Evolutionary conservation across 192 early-diverging fungal genomes (phyloP), one percentile per base, ranked within the genome.

Genomic region (Linnemannia exigua): DNA sequence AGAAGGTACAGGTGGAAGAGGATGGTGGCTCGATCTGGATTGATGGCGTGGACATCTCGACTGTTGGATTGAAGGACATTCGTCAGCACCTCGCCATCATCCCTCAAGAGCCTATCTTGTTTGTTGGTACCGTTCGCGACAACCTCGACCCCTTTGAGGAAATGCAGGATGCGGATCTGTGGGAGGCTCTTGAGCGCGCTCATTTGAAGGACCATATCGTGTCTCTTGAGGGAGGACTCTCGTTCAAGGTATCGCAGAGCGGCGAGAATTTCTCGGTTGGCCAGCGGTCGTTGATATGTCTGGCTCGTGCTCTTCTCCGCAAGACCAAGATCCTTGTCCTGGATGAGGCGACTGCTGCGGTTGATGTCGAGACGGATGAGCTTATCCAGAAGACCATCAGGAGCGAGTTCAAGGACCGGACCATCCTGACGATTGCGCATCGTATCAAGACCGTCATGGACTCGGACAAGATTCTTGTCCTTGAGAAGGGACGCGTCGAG

Each of bases 341-440:
- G 78, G 89, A 90, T 31, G 89, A 90, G 63, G 93, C 79, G 79
- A 92, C 33, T 76, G 92, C 72, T 71, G 84, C 68, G 25, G 81
- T 93, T 31, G 92, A 91, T 46, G 51, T 89, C 14, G 86, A 88
- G 35, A 90, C 87, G 3, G 91, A 90, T 46, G 84, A 79, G 25
- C 44, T 79, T 31, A 80, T 94, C 33, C 91, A 92, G 48, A 87
- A 89, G 33, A 96, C 97, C 0, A 97, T 99, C 69, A 89, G 94
- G 38, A 90, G 91, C 16, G 90, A 93, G 75, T 96, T 97, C 87
- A 90, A 88, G 28, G 89, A 94, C 63, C 89, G 92, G 22, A 99
- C 98, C 2, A 87, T 99, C 47, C 79, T 99, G 47, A 95, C 93
- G 74, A 96, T 99, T 85, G 98, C 98, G 9, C 98, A 99, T 84